Evolutionary conservation across 2,329 filamentous ascomycete species (phyloP).

Genomic region (Cadophora malorum): DNA sequence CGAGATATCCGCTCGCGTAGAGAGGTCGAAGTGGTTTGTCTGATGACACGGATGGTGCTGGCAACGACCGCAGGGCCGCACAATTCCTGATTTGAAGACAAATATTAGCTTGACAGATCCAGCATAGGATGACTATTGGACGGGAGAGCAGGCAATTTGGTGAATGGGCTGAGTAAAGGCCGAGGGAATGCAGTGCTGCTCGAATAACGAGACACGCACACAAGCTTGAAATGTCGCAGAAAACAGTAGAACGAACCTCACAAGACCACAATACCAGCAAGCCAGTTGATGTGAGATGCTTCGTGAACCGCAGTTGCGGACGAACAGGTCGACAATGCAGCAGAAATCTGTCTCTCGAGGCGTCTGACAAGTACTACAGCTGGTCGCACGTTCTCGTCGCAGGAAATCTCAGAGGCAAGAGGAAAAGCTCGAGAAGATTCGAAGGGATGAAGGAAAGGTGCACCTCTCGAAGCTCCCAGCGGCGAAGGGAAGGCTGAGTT

Average conservation of each 20-base stretch:
- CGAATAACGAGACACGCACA: slow-evolving; percentile 29
- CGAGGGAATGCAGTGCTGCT: slow-evolving; percentile 31
- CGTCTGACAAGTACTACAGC: slow-evolving; percentile 34
- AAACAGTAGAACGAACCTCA: slow-evolving; percentile 31
- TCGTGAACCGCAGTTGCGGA: slow-evolving; percentile 26
- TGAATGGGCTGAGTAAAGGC: slow-evolving; percentile 15
- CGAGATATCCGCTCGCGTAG: slow-evolving; percentile 35
- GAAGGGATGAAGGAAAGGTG: slow-evolving; percentile 17
- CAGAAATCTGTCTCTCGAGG: slow-evolving; percentile 21
- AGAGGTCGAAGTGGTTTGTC: slow-evolving; percentile 36
- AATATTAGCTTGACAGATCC: slow-evolving; percentile 34
- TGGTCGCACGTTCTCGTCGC: slow-evolving; percentile 35
- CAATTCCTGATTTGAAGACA: slow-evolving; percentile 29
- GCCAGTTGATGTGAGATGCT: slow-evolving; percentile 22
- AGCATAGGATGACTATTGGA: slow-evolving; percentile 24
- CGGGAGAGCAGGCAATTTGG: slow-evolving; percentile 9
- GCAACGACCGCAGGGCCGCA: slow-evolving; percentile 33
- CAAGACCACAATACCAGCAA: slow-evolving; percentile 29
- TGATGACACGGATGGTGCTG: slow-evolving; percentile 41
- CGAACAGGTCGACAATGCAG: slow-evolving; percentile 32
- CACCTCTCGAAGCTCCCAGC: slow-evolving; percentile 24
- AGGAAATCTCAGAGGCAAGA: slow-evolving; percentile 17
- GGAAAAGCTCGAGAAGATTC: slow-evolving; percentile 19
- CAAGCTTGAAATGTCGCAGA: slow-evolving; percentile 25
- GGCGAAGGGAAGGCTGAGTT: slow-evolving; percentile 21